Conservation (phyloP, 2,329 filamentous ascomycete genomes). For the Alternaria brassicae region DNA sequence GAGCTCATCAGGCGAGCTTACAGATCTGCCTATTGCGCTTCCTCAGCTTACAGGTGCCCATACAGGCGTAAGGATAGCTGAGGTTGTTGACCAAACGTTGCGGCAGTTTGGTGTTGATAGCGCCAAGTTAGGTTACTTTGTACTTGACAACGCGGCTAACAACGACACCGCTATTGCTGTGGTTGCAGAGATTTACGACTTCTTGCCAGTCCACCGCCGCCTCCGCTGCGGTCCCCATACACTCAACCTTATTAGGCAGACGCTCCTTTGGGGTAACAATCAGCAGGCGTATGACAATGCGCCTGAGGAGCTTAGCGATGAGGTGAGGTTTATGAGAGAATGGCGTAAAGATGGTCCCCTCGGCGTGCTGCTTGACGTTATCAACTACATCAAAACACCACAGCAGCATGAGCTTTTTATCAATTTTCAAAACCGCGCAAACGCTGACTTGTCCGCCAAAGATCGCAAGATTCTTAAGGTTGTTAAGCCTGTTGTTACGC, state of each 20-base stretch:
- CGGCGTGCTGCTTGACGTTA: constrained; percentile 4
- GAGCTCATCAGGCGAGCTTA: neutral
- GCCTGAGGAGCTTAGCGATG: neutral
- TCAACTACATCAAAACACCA: constrained; percentile 14
- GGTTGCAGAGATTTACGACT: neutral
- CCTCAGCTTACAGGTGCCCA: neutral
- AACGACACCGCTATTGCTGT: constrained; percentile 7
- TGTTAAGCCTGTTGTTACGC: neutral
- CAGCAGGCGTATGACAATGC: neutral
- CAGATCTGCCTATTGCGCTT: constrained; percentile 6
- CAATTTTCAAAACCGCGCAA: neutral
- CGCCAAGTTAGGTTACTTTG: constrained; percentile 10
- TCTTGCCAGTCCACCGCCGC: neutral
- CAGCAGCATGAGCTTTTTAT: constrained; percentile 9
- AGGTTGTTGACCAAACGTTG: neutral
- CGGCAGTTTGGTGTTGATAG: constrained; percentile 5
- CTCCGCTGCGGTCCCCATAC: constrained; percentile 12
- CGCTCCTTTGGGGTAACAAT: neutral
- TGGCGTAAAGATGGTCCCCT: neutral
- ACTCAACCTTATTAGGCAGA: constrained; percentile 13
- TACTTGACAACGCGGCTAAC: constrained; percentile 11
- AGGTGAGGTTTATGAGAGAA: neutral
- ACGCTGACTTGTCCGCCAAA: neutral
- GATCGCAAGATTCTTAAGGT: neutral
- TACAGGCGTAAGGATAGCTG: neutral